Conservation (phyloP, 2,329 filamentous ascomycete genomes). For the Macrophomina phaseolina region DNA sequence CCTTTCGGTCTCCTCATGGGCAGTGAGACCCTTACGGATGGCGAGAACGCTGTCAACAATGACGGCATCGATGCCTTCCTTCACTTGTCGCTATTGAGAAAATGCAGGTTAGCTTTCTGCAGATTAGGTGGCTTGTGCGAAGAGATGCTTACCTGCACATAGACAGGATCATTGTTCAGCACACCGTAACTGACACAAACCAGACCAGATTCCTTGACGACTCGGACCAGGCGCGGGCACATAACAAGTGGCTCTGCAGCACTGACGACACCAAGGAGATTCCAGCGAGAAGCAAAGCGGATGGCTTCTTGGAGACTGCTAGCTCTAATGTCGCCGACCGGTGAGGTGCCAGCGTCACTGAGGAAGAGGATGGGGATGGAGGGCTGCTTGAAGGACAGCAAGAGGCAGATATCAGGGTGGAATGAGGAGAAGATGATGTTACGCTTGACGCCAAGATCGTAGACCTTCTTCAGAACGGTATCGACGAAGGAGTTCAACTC, state of each 20-base stretch:
- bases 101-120: conserved; percentile 2
- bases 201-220: conserved; percentile 91
- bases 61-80: conserved; percentile 94
- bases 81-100: conserved; percentile 75
- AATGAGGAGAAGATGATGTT: conserved; percentile 98
- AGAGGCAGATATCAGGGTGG: conserved; percentile 94
- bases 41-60: conserved; percentile 95
- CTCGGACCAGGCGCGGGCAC: conserved; percentile 84
- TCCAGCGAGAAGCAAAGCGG: conserved; percentile 93
- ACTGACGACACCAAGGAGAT: conserved; percentile 87
- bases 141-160: conserved; percentile 74
- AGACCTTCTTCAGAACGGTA: conserved; percentile 87
- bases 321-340: conserved; percentile 87
- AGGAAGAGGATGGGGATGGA: conserved; percentile 95
- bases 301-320: conserved; percentile 94
- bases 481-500: conserved; percentile 97
- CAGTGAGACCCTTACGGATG: conserved; percentile 85
- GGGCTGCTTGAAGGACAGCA: conserved; percentile 95
- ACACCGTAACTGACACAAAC: conserved; percentile 95
- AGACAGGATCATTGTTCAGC: conserved; percentile 83
- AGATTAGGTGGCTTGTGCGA: neutral
- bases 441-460: conserved; percentile 79
- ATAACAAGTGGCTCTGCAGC: conserved; percentile 88
- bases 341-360: conserved; percentile 81
- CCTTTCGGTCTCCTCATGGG: conserved; percentile 5